A percentile compares a stretch with the other conserved stretches of the same genome.
phyloP scores from a whole-genome alignment of 2,329 filamentous ascomycete genomes.

The Periconia sp. region DNA sequence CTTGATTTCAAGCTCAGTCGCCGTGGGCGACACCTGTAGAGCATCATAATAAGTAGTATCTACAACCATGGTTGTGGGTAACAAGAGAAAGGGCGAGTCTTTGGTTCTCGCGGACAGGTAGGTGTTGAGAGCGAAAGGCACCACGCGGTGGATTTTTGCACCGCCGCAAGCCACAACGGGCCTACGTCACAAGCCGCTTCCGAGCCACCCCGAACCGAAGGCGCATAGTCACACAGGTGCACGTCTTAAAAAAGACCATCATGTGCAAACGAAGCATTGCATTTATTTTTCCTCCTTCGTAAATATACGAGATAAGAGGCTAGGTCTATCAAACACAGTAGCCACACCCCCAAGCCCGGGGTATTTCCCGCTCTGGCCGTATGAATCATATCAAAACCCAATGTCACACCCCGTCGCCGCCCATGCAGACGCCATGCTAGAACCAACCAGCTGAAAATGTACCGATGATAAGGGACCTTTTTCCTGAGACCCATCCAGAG shows the following conservation, averaged over 20 bases:
- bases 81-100: conserved; percentile 2
- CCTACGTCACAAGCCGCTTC: conserved; percentile 27
- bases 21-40: conserved; percentile 82
- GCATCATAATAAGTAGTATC: conserved; percentile 90
- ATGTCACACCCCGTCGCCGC: conserved; percentile 40
- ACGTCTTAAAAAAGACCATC: no score
- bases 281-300: conserved; percentile 22
- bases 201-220: conserved; percentile 6
- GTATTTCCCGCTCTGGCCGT: conserved; percentile 32
- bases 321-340: conserved; percentile 33
- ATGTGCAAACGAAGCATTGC: conserved; percentile 5
- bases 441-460: conserved; percentile 31
- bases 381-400: conserved; percentile 36
- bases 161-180: conserved; percentile 18
- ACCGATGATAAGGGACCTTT: conserved; percentile 11
- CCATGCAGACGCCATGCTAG: conserved; percentile 48
- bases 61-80: conserved; percentile 70
- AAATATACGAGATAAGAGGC: conserved; percentile 35
- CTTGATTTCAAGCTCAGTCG: conserved; percentile 92
- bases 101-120: not conserved
- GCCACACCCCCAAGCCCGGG: conserved; percentile 21
- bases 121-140: not conserved
- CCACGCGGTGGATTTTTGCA: conserved; percentile 14
- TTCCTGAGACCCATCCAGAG: conserved; percentile 12
- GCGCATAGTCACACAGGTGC: not conserved